Base-by-base conservation (phyloP, 2,329 filamentous ascomycete species). In the Cladosporium sp. region DNA sequence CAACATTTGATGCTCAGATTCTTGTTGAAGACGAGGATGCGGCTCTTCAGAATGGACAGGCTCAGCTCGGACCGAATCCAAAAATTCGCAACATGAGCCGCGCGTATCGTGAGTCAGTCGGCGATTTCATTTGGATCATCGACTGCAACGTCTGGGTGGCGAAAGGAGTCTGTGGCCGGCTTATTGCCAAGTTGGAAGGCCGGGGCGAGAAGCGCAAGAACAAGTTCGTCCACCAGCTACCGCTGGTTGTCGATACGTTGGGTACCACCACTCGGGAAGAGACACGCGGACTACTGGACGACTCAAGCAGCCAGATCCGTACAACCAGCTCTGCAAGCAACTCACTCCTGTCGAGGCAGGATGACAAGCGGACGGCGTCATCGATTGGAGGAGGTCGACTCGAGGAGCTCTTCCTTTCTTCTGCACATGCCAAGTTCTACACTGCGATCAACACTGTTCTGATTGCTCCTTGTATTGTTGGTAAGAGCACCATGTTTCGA, bases 401-500 rank as follows among this genome's bases (percentile, higher is more conserved):
- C 0, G 94, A 99, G 71, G 94, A 99, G 71, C 85, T 93, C 74
- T 99, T 97, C 77, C 89, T 99, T 82, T 88, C 91, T 0, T 94
- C 92, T 0, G 86, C 91, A 0, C 94, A 99, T 73, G 91, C 92
- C 66, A 99, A 99, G 72, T 97, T 99, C 80, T 99, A 99, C 77
- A 88, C 88, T 8, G 94, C 93, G 61, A 99, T 99, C 81, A 97
- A 97, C 75, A 90, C 90, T 0, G 90, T 97, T 15, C 83, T 89
- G 3, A 77, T 97, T 55, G 94, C 94, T 0, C 94, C 95, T 8
- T 99, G 94, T 74, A 88, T 96, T 59, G 88, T 97, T 20, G 94
- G 94, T 52, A 99, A 99, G 77, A 96, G 91, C 69, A 97, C 95
- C 76, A 97, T 99, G 92, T 99, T 97, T 76, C 89, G 94, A 60